A percentile compares a stretch with the other conserved stretches of the same genome.
Evolutionary conservation across 1,139 yeast species (phyloP).

Genomic region (Fermentozyma sake): DNA sequence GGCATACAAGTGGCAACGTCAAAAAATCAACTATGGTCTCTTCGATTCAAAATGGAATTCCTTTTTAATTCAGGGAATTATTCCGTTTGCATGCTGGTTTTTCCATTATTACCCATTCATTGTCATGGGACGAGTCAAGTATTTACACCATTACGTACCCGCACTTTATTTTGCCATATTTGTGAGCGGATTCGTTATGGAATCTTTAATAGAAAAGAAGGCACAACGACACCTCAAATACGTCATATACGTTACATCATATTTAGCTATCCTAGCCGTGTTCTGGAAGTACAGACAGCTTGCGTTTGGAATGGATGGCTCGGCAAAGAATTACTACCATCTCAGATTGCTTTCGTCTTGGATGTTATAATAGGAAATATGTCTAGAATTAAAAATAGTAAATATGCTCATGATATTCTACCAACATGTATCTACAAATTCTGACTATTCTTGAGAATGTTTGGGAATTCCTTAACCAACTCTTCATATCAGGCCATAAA

Average conservation of each 20-base stretch:
- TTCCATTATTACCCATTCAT: slow-evolving; percentile 31
- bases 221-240: slow-evolving; percentile 9
- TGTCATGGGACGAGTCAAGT: slow-evolving; percentile 32
- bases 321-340: slow-evolving; percentile 17
- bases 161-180: slow-evolving; percentile 33
- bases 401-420: too few relatives aligned
- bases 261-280: slow-evolving; percentile 18
- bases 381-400: too few relatives aligned
- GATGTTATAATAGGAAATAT: slow-evolving; percentile 12
- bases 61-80: slow-evolving; percentile 24
- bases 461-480: too few relatives aligned
- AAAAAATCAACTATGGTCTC: slow-evolving; percentile 13
- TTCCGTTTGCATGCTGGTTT: slow-evolving; percentile 30
- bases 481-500: too few relatives aligned
- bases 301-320: slow-evolving; percentile 33
- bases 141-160: slow-evolving; percentile 34
- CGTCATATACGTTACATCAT: slow-evolving; percentile 15
- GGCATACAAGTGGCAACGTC: slow-evolving; percentile 31
- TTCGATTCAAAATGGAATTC: slow-evolving; percentile 20
- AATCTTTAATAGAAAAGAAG: slow-evolving; percentile 18
- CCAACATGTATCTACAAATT: too few relatives aligned
- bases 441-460: too few relatives aligned
- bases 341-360: slow-evolving; percentile 26
- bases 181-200: slow-evolving; percentile 31
- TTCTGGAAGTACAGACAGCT: slow-evolving; percentile 29